phyloP scores from a whole-genome alignment of 2,329 filamentous ascomycete species.

The Byssochlamys sp. region DNA sequence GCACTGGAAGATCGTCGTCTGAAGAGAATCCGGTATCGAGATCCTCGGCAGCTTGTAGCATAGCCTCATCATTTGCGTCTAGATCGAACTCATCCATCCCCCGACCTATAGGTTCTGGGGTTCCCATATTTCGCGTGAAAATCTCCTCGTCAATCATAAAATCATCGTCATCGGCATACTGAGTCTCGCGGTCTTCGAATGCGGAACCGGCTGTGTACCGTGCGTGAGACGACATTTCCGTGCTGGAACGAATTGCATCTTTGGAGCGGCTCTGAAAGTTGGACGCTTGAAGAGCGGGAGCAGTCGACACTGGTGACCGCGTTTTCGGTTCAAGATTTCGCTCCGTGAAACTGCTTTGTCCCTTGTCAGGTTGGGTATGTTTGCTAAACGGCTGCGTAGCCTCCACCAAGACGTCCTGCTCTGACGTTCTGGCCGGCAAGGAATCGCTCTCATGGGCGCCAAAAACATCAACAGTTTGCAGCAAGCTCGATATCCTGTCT shows the following conservation, averaged over 20 bases:
- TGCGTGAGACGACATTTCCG: neutral
- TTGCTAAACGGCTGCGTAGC: conserved; percentile 7
- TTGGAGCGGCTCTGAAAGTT: neutral
- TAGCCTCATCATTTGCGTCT: conserved; percentile 36
- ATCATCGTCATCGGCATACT: conserved; percentile 13
- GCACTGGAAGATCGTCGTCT: conserved; percentile 6
- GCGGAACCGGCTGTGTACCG: neutral
- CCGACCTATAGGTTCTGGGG: conserved; percentile 15
- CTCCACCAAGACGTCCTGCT: conserved; percentile 8
- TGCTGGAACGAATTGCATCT: neutral
- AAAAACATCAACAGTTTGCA: conserved; percentile 22
- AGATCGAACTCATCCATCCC: conserved; percentile 34
- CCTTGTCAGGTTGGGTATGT: neutral
- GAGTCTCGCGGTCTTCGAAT: neutral
- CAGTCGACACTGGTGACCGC: neutral
- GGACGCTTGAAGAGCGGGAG: neutral
- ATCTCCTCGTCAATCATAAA: conserved; percentile 13
- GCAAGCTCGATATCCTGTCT: conserved; percentile 22
- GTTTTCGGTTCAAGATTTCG: neutral
- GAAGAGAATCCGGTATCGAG: conserved; percentile 21
- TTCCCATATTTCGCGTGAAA: conserved; percentile 35
- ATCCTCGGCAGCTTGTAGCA: conserved; percentile 34
- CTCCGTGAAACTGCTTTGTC: neutral
- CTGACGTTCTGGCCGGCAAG: neutral
- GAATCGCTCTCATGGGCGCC: conserved; percentile 1